phyloP scores from a whole-genome alignment of 306 rosid genomes.

The Dryas alaskensis region DNA sequence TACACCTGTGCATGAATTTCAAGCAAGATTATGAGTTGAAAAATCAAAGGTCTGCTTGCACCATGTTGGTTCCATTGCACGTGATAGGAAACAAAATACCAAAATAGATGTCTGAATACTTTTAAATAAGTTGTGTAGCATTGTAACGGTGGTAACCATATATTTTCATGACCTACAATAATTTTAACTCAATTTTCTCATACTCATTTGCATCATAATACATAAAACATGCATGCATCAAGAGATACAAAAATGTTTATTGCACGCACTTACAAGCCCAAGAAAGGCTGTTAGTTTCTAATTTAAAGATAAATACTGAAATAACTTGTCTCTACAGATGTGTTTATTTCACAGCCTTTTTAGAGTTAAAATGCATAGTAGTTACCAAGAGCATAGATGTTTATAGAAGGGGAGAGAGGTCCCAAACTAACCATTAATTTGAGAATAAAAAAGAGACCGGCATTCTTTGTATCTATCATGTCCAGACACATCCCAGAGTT shows the following conservation, averaged over 20 bases:
- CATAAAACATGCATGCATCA: background rate
- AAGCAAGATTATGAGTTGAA: slow-evolving; percentile 18
- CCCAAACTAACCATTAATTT: slow-evolving; percentile 71
- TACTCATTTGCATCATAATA: background rate
- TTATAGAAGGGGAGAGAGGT: slow-evolving; percentile 8
- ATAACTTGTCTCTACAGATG: background rate
- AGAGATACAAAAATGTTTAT: background rate
- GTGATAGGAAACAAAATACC: slow-evolving; percentile 6
- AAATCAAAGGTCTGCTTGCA: slow-evolving; percentile 16
- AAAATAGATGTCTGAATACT: background rate
- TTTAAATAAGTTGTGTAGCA: background rate
- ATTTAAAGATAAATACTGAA: background rate
- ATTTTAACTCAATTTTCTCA: background rate
- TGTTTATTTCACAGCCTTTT: no score
- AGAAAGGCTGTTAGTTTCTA: slow-evolving; percentile 6
- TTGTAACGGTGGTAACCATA: background rate
- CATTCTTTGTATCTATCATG: slow-evolving; percentile 97
- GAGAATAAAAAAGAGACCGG: slow-evolving; percentile 86
- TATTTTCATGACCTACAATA: background rate
- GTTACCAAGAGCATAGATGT: slow-evolving; percentile 8
- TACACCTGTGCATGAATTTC: slow-evolving; percentile 66
- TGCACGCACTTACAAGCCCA: background rate
- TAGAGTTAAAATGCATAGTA: slow-evolving; percentile 16
- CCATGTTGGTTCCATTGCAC: slow-evolving; percentile 9
- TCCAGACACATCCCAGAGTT: slow-evolving; percentile 98